These are phyloP conservation scores for Tuber microsphaerosporum DNA, from an alignment of 495 filamentous ascomycete genomes.

Conservation along the genomic window DNA sequence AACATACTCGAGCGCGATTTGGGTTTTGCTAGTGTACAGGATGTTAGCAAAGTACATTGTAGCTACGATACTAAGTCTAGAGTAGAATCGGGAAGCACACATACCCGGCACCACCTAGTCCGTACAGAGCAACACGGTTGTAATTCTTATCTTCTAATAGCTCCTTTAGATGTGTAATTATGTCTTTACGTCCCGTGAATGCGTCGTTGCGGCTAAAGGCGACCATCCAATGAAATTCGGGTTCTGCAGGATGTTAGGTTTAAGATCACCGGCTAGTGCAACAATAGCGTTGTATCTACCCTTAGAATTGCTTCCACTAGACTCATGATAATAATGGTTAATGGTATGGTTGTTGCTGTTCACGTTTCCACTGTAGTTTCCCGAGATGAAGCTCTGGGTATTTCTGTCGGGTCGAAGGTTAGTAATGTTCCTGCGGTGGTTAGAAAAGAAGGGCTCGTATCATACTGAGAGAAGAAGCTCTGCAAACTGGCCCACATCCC, in stretches of 20 bases:
- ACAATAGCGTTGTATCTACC: not conserved
- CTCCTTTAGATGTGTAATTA: conserved; percentile 42
- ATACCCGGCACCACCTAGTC: conserved; percentile 49
- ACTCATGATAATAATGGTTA: not conserved
- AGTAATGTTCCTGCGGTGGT: not conserved
- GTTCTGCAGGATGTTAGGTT: not conserved
- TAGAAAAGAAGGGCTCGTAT: not conserved
- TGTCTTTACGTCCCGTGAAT: conserved; percentile 46
- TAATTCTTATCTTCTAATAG: conserved; percentile 25
- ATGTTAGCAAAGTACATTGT: conserved; percentile 1
- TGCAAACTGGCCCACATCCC: not conserved
- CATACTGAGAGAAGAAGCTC: not conserved
- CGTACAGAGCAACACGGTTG: conserved; percentile 42
- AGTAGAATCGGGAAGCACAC: conserved; percentile 12
- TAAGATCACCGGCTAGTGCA: not conserved
- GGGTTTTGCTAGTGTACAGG: conserved; percentile 44
- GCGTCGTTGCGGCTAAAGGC: conserved; percentile 43
- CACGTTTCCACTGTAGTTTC: not conserved
- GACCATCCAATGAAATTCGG: conserved; percentile 16
- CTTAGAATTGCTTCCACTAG: not conserved
- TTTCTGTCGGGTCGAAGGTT: not conserved
- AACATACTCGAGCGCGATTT: conserved; percentile 49
- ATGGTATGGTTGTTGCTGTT: not conserved
- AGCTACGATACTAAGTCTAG: conserved; percentile 1
- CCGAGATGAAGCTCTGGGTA: not conserved